Base-by-base conservation (phyloP, 257 asterid species). In the Linaria vulgaris region DNA sequence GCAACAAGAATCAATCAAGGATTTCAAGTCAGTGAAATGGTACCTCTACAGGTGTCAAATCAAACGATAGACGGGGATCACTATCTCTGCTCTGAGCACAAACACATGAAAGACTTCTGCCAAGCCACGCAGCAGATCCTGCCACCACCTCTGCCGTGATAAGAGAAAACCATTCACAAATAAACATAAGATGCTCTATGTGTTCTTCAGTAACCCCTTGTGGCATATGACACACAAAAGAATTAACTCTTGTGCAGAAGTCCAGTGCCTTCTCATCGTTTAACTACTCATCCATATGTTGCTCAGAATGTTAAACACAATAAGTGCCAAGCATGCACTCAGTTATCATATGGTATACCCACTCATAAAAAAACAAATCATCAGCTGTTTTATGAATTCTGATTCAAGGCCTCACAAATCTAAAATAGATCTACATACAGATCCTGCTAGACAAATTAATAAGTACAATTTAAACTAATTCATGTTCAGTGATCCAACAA, bases 81-180 rank as follows among this genome's bases (percentile, higher is more conserved):
- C 94, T 80, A 71, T 90, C 99, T 68, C 95, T 81, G 76, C 97
- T 83, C 70, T 94, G 95, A 79, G 76, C 96, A 78, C 99, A 90
- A 64, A 94, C 99, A 69, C 99, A 94, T 9, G 99, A 89, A 69
- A 94, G 87, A 63, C 99, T 95, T 77, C 80, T 87, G 65, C 99
- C 97, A 65, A 90, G 84, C 99, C 99, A 94, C 19, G 99, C 99
- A 63, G 97, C 96, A 56, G 99, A 87, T 78, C 99, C 99, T 69
- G 95, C 95, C 66, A 85, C 90, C 74, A 81, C 89, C 85, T 83
- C 97, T 67, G 74, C 88, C 78, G 84, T 72, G 71, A 75, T 71
- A 78, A 68, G 79, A 74, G 55, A 78, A 66, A 66, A 71, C 11
- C 21, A 72, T 51, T 49, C 68, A 66, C 61, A 61, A 71, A 54